Base-by-base conservation (phyloP, 176 grass and related monocot species). In the Triticum urartu region DNA sequence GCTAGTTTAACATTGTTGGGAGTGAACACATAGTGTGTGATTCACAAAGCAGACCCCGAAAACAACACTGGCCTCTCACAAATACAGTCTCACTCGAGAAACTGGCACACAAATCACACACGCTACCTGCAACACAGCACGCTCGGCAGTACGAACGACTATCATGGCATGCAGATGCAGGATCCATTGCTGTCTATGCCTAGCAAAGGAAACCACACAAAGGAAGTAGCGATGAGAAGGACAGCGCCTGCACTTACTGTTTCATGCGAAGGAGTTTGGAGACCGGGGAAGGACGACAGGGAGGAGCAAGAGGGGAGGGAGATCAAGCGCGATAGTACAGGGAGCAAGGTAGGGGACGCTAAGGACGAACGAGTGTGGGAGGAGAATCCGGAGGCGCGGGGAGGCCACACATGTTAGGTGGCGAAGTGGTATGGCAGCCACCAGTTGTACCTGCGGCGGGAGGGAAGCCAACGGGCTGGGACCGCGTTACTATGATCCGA, bases 401-500 rank as follows among this genome's bases (percentile, higher is more conserved):
- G 86, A 72, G 14, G 70, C 79, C 86, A 88, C 79, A 22, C 4
- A 68, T 60, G 33, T 25, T 32, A 17, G 32, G 71, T 1, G 10
- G 79, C 4, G 68, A 66, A 82, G 78, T 62, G 11, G 6, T 33
- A 76, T 72, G 11, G 11, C 33, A 76, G 71, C 86, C 86, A 88
- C 86, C 6, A 77, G 79, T 77, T 77, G 61, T 6, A 11, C 86
- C 43, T 83, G 47, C 34, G 79, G 79, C 71, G 7, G 58, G 78
- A n/a, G 35, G 11, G 43, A 17, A 7, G 61, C 70, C 86, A 66
- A 39, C 79, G 60, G n/a, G 43, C 33, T 35, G 70, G 59, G 33
- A 9, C 28, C 42, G 9, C 26, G 39, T 38, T 58, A 52, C 14
- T 25, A 35, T 79, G 30, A 79, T 72, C 85, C 20, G 54, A 4